Base-by-base conservation (phyloP, 2,329 filamentous ascomycete genomes). In the Hypocreales sp. region DNA sequence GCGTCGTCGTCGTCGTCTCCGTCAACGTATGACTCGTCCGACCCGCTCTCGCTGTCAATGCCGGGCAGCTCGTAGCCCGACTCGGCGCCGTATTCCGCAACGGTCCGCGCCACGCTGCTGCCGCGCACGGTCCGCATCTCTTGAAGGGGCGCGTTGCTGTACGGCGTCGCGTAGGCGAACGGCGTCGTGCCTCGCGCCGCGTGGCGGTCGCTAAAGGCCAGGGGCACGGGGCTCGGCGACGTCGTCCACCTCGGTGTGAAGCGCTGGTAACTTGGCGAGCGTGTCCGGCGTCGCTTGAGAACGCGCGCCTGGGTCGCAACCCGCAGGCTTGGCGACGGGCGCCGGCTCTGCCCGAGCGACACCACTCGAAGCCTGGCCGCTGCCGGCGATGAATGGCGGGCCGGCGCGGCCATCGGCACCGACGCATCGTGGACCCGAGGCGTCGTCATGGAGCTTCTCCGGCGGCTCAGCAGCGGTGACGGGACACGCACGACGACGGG, bases 141-240 rank as follows among this genome's bases (percentile, higher is more conserved):
- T 9, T 57, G 47, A 7, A 52, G 46, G 1, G 68, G 60, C 4
- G 60, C 67, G 34, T 72, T 75, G 41, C 77, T 83, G 43, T 76
- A 63, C 0, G 79, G 79, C 1, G 79, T 86, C 3, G 77, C 76
- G 41, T 84, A 84, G n/a, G 72, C 73, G 36, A 72, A 72, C 0
- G 75, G 77, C 1, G 65, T 71, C 9, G 56, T 58, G 10, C 48
- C 48, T 3, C 35, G 31, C 11, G 17, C 14, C 11, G 23, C 18
- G 39, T 46, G 38, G 28, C 47, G 47, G 24, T 57, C 51, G 5
- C 44, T 44, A 5, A 48, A 31, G 4, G 42, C 43, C 18, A 51
- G 41, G 4, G 51, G 53, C 34, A 52, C 46, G 5, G 58, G 55
- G 40, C 51, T 67, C 25, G 51, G 61, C 30, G 51, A 67, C 17